Base-by-base conservation (phyloP, 2,329 filamentous ascomycete species). In the Verticillium isaacii region DNA sequence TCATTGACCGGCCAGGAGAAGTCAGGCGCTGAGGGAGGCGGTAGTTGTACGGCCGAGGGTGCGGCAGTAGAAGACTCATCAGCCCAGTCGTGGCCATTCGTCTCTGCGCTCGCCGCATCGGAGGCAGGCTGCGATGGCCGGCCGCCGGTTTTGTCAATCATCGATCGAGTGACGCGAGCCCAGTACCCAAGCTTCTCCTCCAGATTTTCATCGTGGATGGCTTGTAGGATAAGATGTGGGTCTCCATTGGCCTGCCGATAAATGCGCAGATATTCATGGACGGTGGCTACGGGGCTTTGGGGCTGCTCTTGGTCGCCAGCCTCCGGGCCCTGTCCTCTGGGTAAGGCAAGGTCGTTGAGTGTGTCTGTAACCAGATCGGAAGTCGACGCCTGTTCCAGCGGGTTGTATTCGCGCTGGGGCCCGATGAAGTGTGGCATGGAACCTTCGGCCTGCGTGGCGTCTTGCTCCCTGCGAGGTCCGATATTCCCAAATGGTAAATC, bases 221-320 rank as follows among this genome's bases (percentile, higher is more conserved):
- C 85, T 50, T 80, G 77, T 3, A 89, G 66, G 32, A 90, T 85
- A 62, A 80, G 81, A 39, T 83, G 78, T 0, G 82, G 81, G 66
- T 89, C 81, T 5, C 87, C 87, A 54, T 81, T 80, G 1, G 86
- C 86, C 61, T 84, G 83, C 52, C 81, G 78, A 72, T 86, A 88
- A 41, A 85, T 87, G 61, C 78, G 80, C 66, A 82, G 76, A 72
- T 77, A 85, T 69, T 78, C 82, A 63, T 70, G 77, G 36, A 73
- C 77, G 50, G 71, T 71, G 4, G 69, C 66, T 2, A 67, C 64
- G 59, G 57, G 59, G 11, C 39, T 60, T 50, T 54, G 54, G 1
- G 39, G 56, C 15, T 56, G 54, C 32, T n/a, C 34, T 5, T 7
- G 11, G 14, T 52, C 45, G 1, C n/a, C 11, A 25, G n/a, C 45